Base-by-base conservation (phyloP, 225 moss, liverwort and hornwort genomes). In the Neckera pumila region DNA sequence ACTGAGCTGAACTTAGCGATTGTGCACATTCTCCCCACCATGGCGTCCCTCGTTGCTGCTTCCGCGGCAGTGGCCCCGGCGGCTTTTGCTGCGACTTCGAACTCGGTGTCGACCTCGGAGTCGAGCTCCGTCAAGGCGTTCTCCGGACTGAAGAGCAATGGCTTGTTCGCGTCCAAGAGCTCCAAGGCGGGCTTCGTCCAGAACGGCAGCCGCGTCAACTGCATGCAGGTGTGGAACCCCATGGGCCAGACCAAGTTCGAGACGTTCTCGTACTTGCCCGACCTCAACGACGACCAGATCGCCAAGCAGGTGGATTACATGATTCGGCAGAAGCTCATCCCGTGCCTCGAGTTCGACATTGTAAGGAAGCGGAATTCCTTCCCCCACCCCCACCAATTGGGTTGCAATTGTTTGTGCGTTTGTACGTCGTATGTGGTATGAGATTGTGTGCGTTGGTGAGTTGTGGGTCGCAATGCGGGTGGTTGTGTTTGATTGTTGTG, bases 31-130 rank as follows among this genome's bases (percentile, higher is more conserved):
- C 76, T 58, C 12, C 16, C 17, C 38, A 58, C 58, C 58, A 93
- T 93, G 93, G 93, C 93, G 28, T 93, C 93, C 71, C 14, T 88
- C 40, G 91, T 93, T 22, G 86, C 89, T 74, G 79, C 91, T 7
- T 91, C 91, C 66, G 27, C 90, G 20, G 90, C 74, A 23, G 91
- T 90, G 91, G 85, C 91, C 70, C 93, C 93, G 26, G 91, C 91
- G 42, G 89, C 90, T 1, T 93, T 93, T 34, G 93, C 91, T 8
- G 62, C 62, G 9, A 76, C 91, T 4, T 88, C 91, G 8, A 8
- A 86, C 54, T 78, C 82, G 3, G 80, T 80, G 18, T 54, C 59
- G 28, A 38, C 71, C 30, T 58, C 91, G 17, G 91, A 91, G 26
- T 74, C 88, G 23, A 56, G 63, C 34, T 85, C 93, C 80, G 93